phyloP scores from a whole-genome alignment of 768 basidiomycete species.

The Collybiopsis luxurians region DNA sequence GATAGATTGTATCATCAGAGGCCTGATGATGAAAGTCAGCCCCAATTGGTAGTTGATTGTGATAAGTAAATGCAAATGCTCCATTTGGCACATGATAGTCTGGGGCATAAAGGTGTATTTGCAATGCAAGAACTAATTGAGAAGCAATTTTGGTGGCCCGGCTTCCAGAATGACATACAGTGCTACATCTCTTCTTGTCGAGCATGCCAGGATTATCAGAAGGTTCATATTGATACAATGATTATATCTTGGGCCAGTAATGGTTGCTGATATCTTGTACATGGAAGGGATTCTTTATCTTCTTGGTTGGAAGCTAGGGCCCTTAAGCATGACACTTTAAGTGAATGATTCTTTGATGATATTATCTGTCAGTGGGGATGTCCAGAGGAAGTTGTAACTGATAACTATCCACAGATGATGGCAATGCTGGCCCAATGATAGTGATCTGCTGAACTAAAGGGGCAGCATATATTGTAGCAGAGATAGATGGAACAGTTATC shows the following conservation, averaged over 20 bases:
- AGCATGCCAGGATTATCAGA: conserved; percentile 21
- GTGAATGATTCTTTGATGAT: conserved; percentile 24
- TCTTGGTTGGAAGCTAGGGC: too few species aligned
- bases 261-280: too few species aligned
- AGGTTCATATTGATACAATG: conserved; percentile 22
- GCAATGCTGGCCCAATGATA: conserved; percentile 22
- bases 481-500: conserved; percentile 7
- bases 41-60: conserved; percentile 3
- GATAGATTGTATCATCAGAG: background rate
- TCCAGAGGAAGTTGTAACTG: conserved; percentile 32
- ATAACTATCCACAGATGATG: too few species aligned
- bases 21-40: conserved; percentile 14
- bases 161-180: conserved; percentile 18
- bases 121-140: conserved; percentile 13
- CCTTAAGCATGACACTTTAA: too few species aligned
- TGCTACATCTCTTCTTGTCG: conserved; percentile 25
- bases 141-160: conserved; percentile 28
- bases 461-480: conserved; percentile 3
- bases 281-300: too few species aligned
- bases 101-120: conserved; percentile 24
- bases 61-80: conserved; percentile 19
- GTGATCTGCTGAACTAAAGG: conserved; percentile 14
- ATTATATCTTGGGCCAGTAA: conserved; percentile 14
- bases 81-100: conserved; percentile 16
- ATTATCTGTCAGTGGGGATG: conserved; percentile 37